These are phyloP conservation scores for Aspergillus piperis DNA, from an alignment of 2,329 filamentous ascomycete species.

Conservation along the genomic window DNA sequence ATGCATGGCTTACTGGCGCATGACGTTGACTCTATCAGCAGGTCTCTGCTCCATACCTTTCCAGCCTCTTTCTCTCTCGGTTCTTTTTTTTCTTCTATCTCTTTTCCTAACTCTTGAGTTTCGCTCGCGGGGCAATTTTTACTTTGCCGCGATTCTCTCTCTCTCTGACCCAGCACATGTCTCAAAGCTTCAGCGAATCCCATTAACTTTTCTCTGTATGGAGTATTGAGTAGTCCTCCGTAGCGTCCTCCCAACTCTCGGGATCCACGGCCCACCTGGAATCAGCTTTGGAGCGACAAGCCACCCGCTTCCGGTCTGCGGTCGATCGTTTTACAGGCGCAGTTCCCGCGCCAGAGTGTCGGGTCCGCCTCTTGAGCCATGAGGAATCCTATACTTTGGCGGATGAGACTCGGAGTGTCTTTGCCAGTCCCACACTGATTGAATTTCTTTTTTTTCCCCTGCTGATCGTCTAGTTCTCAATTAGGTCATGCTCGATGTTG, in stretches of 20 bases:
- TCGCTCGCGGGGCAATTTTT: background rate
- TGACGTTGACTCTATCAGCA: constrained; percentile 1
- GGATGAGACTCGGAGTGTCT: background rate
- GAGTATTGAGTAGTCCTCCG: background rate
- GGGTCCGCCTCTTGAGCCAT: constrained; percentile 19
- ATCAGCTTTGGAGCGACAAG: constrained; percentile 15
- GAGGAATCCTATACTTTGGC: background rate
- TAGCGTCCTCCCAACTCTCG: background rate
- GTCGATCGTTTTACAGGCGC: constrained; percentile 17
- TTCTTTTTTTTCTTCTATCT: background rate
- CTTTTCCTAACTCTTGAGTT: too few species aligned
- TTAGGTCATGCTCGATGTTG: background rate
- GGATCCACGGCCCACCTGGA: background rate
- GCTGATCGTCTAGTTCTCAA: background rate
- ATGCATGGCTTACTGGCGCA: background rate
- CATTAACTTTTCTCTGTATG: background rate
- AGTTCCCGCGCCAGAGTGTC: constrained; percentile 28
- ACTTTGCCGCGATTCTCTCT: background rate
- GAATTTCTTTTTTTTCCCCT: background rate
- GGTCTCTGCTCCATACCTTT: background rate
- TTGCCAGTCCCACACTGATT: background rate
- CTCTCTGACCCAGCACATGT: background rate
- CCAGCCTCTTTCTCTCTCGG: background rate
- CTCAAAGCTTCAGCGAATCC: background rate
- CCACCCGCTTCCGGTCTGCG: constrained; percentile 11